Evolutionary conservation across 495 filamentous ascomycete species (phyloP).

Genomic region (Xylaria nigripes): DNA sequence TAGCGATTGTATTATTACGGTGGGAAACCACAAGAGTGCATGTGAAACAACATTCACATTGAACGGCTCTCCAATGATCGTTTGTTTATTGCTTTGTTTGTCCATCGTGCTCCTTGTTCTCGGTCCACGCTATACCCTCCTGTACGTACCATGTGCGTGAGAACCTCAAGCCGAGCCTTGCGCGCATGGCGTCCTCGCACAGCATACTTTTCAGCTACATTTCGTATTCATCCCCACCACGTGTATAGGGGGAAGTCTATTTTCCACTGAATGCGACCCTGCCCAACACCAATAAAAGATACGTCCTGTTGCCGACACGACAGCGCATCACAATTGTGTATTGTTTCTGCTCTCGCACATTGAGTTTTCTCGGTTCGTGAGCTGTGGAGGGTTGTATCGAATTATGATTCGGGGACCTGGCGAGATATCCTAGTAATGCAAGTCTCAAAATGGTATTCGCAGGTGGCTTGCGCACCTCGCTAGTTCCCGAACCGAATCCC

Average conservation of each 20-base stretch:
- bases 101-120: not conserved
- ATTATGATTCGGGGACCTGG: not conserved
- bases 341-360: not conserved
- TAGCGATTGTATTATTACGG: not conserved
- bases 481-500: not conserved
- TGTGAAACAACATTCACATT: not conserved
- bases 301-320: not conserved
- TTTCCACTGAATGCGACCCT: not conserved
- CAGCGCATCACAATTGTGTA: not conserved
- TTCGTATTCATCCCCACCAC: not conserved
- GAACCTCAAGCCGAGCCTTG: not conserved
- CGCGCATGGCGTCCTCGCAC: constrained; percentile 5
- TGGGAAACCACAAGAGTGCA: not conserved
- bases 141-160: not conserved
- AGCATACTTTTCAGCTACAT: not conserved
- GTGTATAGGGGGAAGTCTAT: not conserved
- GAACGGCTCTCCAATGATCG: not conserved
- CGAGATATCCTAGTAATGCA: not conserved
- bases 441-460: not conserved
- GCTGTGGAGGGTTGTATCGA: not conserved
- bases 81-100: not conserved
- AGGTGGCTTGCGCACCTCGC: not conserved
- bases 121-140: not conserved
- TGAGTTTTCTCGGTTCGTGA: not conserved
- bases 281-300: not conserved